phyloP scores from a whole-genome alignment of 2,329 filamentous ascomycete species.

The Calonectria pseudoturangicola region DNA sequence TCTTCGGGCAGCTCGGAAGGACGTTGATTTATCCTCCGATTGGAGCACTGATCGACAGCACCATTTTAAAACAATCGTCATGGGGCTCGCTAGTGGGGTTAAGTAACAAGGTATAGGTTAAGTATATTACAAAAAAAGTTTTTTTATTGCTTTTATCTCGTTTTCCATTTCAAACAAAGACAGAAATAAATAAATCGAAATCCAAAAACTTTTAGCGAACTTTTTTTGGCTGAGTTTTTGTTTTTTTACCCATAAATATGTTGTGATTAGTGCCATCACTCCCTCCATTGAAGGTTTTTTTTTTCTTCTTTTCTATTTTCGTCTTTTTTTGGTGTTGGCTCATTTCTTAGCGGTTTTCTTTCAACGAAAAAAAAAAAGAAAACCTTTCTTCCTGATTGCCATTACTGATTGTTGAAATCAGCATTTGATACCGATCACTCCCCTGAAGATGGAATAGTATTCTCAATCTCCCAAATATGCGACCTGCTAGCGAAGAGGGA shows the following conservation, averaged over 20 bases:
- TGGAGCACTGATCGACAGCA: background rate
- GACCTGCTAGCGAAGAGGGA: background rate
- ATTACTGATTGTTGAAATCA: background rate
- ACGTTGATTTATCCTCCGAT: conserved; percentile 12
- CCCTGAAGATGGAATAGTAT: background rate
- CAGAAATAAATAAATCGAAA: background rate
- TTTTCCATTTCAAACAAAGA: background rate
- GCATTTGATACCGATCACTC: background rate
- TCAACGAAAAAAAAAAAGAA: too few relatives aligned
- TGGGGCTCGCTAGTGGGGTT: background rate
- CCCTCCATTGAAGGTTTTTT: background rate
- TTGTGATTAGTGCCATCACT: background rate
- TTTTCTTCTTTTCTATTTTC: background rate
- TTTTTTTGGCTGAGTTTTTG: background rate
- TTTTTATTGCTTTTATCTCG: background rate
- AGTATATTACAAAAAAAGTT: background rate
- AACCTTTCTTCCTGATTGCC: background rate
- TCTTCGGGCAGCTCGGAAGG: conserved; percentile 2
- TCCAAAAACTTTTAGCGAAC: too few relatives aligned
- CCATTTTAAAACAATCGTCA: conserved; percentile 1
- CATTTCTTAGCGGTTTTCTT: too few relatives aligned
- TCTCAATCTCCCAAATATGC: background rate
- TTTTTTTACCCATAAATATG: background rate
- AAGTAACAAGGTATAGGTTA: background rate
- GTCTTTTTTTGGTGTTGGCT: background rate